Base-by-base conservation (phyloP, 805 yeast species). In the Clavispora vitiphila region DNA sequence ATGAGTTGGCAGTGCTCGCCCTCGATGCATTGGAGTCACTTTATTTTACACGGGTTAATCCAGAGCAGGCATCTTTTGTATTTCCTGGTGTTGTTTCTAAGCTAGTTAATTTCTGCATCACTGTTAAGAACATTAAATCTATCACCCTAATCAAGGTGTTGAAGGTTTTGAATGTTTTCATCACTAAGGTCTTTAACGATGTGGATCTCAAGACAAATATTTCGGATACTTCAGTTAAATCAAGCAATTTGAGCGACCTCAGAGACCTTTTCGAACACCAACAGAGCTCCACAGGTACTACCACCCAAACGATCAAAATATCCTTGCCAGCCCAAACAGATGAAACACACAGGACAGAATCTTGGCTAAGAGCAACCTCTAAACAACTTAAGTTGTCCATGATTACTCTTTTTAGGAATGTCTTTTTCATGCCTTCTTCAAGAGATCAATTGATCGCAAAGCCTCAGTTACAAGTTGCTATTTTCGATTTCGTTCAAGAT, bases 21-120 rank as follows among this genome's bases (percentile, higher is more conserved):
- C 39, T 62, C 7, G 41, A 46, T 2, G 38, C 56, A 3, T 38
- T 61, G 12, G 34, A 44, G 10, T 31, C 32, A 24, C 39, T 54
- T 8, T 52, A 52, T 34, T 10, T 47, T 2, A 46, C 48, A 4
- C 38, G 50, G 8, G 55, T 65, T 3, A 35, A 60, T 6, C 25
- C 68, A 4, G 64, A 63, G n/a, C 64, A 62, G 27, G 38, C 66
- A 6, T 56, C 72, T 9, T 58, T 58, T 32, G 65, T 69, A 2
- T 52, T 69, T n/a, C 75, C 75, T 1, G 75, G 75, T 1, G 48
- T 63, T 5, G 50, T 61, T 1, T 68, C 73, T 4, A 51, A 59
- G 35, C 41, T 66, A 14, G 55, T 66, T 4, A 58, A 59, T 15
- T 67, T 62, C 43, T 52, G 47, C 16, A 39, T 60, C 0, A 22